These are phyloP conservation scores for Boletus tylopilopsis DNA, from an alignment of 768 basidiomycete species.

Conservation along the genomic window DNA sequence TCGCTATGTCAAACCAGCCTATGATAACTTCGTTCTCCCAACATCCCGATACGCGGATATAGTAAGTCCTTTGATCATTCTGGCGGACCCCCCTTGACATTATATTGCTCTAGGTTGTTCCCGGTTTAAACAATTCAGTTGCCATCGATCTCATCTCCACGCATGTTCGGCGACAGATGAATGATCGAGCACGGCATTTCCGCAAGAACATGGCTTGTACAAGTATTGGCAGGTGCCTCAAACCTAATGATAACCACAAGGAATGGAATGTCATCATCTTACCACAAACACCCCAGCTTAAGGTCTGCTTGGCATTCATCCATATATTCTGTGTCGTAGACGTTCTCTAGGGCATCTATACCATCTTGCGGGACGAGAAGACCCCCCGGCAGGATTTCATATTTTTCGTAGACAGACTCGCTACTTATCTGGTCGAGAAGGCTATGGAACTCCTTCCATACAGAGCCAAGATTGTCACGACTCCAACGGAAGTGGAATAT, in stretches of 20 bases:
- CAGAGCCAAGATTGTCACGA: conserved; percentile 52
- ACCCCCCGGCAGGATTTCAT: conserved; percentile 84
- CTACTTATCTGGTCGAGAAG: conserved; percentile 80
- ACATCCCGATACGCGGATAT: conserved; percentile 88
- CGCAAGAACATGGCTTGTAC: conserved; percentile 67
- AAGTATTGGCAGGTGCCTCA: conserved; percentile 34
- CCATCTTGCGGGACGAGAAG: conserved; percentile 71
- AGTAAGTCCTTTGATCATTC: conserved; percentile 36
- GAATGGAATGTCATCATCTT: conserved; percentile 61
- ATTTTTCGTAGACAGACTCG: conserved; percentile 85
- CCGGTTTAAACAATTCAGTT: conserved; percentile 82
- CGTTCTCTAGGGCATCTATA: conserved; percentile 74
- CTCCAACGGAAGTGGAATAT: conserved; percentile 57
- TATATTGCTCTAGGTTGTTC: conserved; percentile 73
- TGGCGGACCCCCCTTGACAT: not conserved
- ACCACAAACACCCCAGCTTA: conserved; percentile 75
- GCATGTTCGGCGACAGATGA: conserved; percentile 81
- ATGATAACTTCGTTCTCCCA: conserved; percentile 90
- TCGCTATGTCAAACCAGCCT: conserved; percentile 92
- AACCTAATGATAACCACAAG: conserved; percentile 36
- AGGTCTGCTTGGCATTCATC: conserved; percentile 41
- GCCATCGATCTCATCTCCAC: conserved; percentile 93
- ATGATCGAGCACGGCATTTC: conserved; percentile 71
- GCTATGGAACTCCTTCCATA: conserved; percentile 84
- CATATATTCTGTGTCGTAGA: not conserved